Evolutionary conservation across 768 basidiomycete genomes (phyloP).

Genomic region (Trametes villosa): DNA sequence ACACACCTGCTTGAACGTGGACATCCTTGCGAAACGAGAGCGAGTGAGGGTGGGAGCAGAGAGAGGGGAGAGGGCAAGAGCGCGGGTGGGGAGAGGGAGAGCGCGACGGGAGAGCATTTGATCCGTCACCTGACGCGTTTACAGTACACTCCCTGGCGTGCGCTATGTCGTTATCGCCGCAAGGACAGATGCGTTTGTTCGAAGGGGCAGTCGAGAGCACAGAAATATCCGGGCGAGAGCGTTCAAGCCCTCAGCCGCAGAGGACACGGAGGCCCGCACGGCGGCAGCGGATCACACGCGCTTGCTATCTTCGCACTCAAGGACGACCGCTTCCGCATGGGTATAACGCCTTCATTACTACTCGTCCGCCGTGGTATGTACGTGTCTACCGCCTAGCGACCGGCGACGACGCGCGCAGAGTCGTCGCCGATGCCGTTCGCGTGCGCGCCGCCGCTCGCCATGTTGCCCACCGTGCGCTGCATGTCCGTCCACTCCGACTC

Average conservation of each 20-base stretch:
- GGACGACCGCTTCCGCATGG: constrained; percentile 11
- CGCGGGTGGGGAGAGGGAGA: constrained; percentile 13
- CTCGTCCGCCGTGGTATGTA: not conserved
- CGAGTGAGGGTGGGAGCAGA: constrained; percentile 1
- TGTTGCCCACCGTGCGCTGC: constrained; percentile 81
- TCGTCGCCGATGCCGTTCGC: constrained; percentile 40
- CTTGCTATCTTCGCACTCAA: constrained; percentile 2
- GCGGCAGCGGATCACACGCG: constrained; percentile 11
- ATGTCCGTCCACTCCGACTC: constrained; percentile 95
- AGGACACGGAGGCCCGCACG: constrained; percentile 7
- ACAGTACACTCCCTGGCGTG: not conserved
- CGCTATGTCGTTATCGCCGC: constrained; percentile 7
- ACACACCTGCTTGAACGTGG: constrained; percentile 40
- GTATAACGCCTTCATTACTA: not conserved
- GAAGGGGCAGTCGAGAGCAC: not conserved
- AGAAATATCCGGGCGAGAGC: constrained; percentile 1
- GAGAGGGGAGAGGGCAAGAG: constrained; percentile 2
- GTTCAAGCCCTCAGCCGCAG: not conserved
- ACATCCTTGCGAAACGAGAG: constrained; percentile 31
- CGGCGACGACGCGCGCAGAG: constrained; percentile 33
- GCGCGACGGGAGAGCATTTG: constrained; percentile 24
- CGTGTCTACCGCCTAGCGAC: not conserved
- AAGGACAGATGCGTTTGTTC: not conserved
- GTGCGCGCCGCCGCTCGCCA: constrained; percentile 51
- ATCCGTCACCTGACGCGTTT: constrained; percentile 29